Base-by-base conservation (phyloP, 352 stramenopile species). In the Elongisporangium anandrum region DNA sequence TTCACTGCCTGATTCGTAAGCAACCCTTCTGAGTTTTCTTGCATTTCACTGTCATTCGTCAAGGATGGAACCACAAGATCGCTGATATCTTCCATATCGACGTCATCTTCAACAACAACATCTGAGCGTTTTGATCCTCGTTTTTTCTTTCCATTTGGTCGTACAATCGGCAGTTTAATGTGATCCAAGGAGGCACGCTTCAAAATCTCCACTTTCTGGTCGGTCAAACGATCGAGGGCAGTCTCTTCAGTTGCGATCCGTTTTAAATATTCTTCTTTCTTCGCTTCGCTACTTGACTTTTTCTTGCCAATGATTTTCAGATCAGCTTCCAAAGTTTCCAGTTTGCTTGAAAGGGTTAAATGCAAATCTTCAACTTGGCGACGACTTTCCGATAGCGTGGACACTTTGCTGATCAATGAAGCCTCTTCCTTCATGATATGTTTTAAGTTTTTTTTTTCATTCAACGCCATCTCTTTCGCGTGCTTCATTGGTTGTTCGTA, bases 111-210 rank as follows among this genome's bases (percentile, higher is more conserved):
- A 23, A 64, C 69, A 56, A 92, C 58, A 52, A 45, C 65, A 19
- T 47, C 47, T 0, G n/a, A 41, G 9, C 56, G 56, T 26, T 61
- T 55, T 17, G 12, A 45, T 17, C 34, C 34, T 45, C 34, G 16
- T 4, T 45, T 45, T 45, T 17, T 45, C 34, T 45, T 45, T 45
- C 34, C 34, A 45, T 12, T 12, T 17, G 34, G 17, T 4, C 12
- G 34, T 3, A 17, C 34, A 34, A 94, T 63, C 19, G 95, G 95
- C 6, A 99, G 54, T 48, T 90, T 87, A 1, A 99, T 85, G 76
- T 99, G 94, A 57, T 99, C 96, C 24, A 99, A 72, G 23, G 90
- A 87, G 8, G 96, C 94, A 34, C 96, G 96, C 63, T 98, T 97
- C 13, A 99, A 77, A 54, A 98, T 97, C 66, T 98, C 96, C 17